phyloP scores from a whole-genome alignment of 176 grass and related monocot species.

The Hyparrhenia diplandra region DNA sequence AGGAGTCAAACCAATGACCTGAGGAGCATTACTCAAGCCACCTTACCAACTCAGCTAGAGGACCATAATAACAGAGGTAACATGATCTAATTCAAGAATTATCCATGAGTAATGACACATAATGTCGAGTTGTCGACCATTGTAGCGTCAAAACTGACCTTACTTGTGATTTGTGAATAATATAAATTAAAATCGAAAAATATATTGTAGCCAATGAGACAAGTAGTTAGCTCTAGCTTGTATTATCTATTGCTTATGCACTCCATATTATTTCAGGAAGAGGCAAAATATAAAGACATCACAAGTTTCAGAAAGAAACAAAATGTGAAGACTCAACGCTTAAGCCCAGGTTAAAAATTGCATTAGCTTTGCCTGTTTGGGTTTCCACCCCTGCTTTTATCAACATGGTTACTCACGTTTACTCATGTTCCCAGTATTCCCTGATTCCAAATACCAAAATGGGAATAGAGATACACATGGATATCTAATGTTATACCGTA shows the following conservation, averaged over 20 bases:
- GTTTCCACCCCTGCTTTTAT: not conserved
- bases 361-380: not conserved
- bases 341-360: not conserved
- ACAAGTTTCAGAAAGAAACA: not conserved
- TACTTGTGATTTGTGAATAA: not conserved
- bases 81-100: constrained; percentile 6
- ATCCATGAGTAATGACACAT: not conserved
- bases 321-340: not conserved
- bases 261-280: not conserved
- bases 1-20: too few relatives aligned
- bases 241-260: not conserved
- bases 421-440: not conserved
- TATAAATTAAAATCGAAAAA: not conserved
- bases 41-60: not conserved
- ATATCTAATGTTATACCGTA: not conserved
- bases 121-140: not conserved
- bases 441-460: not conserved
- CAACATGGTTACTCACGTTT: not conserved
- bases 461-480: not conserved
- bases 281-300: not conserved
- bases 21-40: too few relatives aligned
- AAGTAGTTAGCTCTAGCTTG: not conserved
- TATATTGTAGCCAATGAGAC: not conserved
- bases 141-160: not conserved
- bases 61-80: not conserved